Evolutionary conservation across 352 stramenopile genomes (phyloP).

Genomic region (Phytophthora kernoviae): DNA sequence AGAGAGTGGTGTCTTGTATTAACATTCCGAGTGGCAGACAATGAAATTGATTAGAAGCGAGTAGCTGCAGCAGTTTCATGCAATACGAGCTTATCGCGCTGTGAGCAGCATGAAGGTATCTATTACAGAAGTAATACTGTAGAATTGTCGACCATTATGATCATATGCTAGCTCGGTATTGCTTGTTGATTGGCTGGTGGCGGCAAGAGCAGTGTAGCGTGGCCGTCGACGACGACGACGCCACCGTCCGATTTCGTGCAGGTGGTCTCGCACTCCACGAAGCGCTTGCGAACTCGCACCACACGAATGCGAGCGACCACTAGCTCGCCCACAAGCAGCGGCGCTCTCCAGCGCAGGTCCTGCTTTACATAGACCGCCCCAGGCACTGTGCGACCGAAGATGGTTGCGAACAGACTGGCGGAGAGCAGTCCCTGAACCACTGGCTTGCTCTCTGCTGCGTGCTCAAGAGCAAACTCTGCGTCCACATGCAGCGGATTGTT

Average conservation of each 20-base stretch:
- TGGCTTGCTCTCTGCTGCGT: slow-evolving; percentile 35
- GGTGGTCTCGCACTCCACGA: slow-evolving; percentile 76
- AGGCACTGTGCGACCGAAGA: slow-evolving; percentile 75
- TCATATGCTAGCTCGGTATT: neutral
- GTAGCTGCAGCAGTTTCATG: neutral
- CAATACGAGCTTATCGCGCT: neutral
- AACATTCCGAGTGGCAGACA: slow-evolving; percentile 18
- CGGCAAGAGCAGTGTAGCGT: slow-evolving; percentile 68
- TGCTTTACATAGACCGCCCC: slow-evolving; percentile 81
- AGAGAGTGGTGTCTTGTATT: slow-evolving; percentile 17
- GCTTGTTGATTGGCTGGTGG: slow-evolving; percentile 8
- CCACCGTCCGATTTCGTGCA: slow-evolving; percentile 54
- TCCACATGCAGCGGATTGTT: slow-evolving; percentile 83
- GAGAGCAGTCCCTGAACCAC: slow-evolving; percentile 85
- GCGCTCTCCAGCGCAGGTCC: slow-evolving; percentile 63
- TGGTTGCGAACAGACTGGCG: slow-evolving; percentile 81
- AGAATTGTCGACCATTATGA: too few species aligned
- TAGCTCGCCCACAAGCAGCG: slow-evolving; percentile 66
- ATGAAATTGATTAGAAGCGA: slow-evolving; percentile 12
- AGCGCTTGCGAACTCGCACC: slow-evolving; percentile 61
- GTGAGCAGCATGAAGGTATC: too few species aligned
- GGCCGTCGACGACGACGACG: slow-evolving; percentile 66
- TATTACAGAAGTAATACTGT: too few species aligned
- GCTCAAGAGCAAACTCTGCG: slow-evolving; percentile 33
- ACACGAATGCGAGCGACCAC: slow-evolving; percentile 70